Percentiles rank a stretch among this genome's conserved stretches.
phyloP scores from a whole-genome alignment of 331 rosid genomes.

The Rosa hybrid region DNA sequence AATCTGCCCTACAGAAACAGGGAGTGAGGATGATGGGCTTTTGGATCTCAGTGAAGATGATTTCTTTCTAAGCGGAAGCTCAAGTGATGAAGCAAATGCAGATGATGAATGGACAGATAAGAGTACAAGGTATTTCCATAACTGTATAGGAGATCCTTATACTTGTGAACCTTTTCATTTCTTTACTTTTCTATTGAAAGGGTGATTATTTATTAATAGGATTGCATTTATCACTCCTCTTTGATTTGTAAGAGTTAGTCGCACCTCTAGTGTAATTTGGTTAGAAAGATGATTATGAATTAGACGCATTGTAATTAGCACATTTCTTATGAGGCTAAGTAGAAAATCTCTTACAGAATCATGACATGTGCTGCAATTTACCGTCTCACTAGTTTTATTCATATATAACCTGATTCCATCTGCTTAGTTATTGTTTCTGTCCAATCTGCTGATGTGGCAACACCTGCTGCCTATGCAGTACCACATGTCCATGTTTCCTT shows the following conservation, averaged over 20 bases:
- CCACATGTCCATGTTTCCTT: neutral
- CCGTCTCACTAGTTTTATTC: neutral
- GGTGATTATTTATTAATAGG: neutral
- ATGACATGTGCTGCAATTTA: neutral
- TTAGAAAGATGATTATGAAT: neutral
- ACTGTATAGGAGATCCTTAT: conserved; percentile 14
- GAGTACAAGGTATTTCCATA: conserved; percentile 70
- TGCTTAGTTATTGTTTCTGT: neutral
- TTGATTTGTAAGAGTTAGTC: neutral
- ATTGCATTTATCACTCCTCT: neutral
- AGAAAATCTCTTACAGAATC: neutral
- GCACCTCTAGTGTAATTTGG: neutral
- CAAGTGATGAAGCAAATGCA: conserved; percentile 96
- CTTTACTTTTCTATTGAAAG: neutral
- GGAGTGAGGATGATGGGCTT: conserved; percentile 96
- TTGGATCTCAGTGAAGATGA: conserved; percentile 97
- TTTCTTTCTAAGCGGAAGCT: conserved; percentile 83
- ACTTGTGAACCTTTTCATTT: neutral
- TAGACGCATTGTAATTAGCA: neutral
- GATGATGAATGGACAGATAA: conserved; percentile 99
- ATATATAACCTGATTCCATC: neutral
- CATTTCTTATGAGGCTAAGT: neutral
- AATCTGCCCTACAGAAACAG: conserved; percentile 67
- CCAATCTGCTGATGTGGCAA: neutral
- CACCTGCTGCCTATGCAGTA: neutral